These are phyloP conservation scores for Xylariaceae sp. DNA, from an alignment of 2,329 filamentous ascomycete species.

Conservation along the genomic window DNA sequence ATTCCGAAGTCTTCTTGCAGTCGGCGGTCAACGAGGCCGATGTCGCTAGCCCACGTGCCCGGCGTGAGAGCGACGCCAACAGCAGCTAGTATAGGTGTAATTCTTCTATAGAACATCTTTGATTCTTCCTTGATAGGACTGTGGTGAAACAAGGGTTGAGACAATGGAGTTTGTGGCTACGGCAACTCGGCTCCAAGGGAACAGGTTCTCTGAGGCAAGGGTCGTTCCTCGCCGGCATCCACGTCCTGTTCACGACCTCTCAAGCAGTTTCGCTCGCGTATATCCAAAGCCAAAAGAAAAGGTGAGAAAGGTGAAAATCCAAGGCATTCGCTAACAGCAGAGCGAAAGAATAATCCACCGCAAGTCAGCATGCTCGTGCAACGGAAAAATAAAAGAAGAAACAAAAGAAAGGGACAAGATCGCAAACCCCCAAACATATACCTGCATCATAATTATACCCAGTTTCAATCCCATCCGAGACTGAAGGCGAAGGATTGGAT, in stretches of 20 bases:
- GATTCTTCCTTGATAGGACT: neutral
- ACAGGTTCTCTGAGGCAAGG: neutral
- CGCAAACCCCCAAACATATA: too few relatives aligned
- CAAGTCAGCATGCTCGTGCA: neutral
- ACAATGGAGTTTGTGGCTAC: neutral
- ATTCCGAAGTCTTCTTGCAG: conserved; percentile 32
- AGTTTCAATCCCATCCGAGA: too few relatives aligned
- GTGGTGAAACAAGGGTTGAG: neutral
- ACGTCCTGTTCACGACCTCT: neutral
- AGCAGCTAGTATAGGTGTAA: conserved; percentile 10
- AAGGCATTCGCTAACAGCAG: neutral
- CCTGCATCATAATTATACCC: too few relatives aligned
- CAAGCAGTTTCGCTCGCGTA: neutral
- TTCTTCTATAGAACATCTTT: conserved; percentile 6
- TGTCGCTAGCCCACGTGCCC: conserved; percentile 17
- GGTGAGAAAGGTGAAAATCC: neutral
- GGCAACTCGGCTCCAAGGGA: neutral
- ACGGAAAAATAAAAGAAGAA: neutral
- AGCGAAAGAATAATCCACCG: neutral
- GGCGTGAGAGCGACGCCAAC: conserved; percentile 18
- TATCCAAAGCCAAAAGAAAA: neutral
- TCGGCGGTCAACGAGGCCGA: conserved; percentile 26
- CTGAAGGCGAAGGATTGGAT: too few relatives aligned
- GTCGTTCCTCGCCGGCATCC: neutral
- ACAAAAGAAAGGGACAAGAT: neutral